These are phyloP conservation scores for Arabidopsis hybrid DNA, from an alignment of 441 rosid species.

Conservation along the genomic window DNA sequence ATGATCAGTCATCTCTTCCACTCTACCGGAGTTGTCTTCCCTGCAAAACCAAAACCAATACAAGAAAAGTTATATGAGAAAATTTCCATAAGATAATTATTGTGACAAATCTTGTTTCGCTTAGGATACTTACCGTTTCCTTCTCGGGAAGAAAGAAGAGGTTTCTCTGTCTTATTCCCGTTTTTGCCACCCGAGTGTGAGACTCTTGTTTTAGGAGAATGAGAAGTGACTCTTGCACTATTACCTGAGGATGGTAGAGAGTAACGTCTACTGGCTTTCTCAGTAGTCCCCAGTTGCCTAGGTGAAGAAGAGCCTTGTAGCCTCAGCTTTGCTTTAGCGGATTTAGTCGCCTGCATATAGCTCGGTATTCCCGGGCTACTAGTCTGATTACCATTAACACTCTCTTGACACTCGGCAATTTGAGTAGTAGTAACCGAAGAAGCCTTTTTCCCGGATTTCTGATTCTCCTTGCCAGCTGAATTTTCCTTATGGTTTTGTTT, in stretches of 20 bases:
- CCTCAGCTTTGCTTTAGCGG: constrained; percentile 94
- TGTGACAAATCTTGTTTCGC: not conserved
- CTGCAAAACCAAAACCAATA: constrained; percentile 56
- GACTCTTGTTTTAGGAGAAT: constrained; percentile 77
- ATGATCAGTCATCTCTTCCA: constrained; percentile 73
- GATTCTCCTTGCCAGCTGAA: constrained; percentile 52
- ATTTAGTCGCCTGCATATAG: constrained; percentile 93
- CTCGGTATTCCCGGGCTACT: constrained; percentile 70
- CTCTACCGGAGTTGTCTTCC: constrained; percentile 64
- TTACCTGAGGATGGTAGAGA: constrained; percentile 81
- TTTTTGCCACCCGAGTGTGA: constrained; percentile 64
- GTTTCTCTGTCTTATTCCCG: constrained; percentile 64
- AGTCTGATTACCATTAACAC: constrained; percentile 56
- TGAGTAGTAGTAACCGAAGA: constrained; percentile 45
- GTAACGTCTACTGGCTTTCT: constrained; percentile 72
- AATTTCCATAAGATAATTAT: not conserved
- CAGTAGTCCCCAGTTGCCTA: constrained; percentile 59
- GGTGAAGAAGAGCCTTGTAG: constrained; percentile 77
- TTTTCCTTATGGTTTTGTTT: constrained; percentile 55
- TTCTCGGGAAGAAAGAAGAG: constrained; percentile 56
- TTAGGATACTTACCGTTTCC: constrained; percentile 61
- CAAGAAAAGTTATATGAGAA: constrained; percentile 1
- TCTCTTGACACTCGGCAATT: constrained; percentile 63
- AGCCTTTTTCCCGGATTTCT: constrained; percentile 59
- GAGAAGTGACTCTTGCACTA: constrained; percentile 67